Percentiles rank a stretch among this genome's conserved stretches.
These are phyloP conservation scores for Candida michaelii DNA, from an alignment of 805 yeast species.

Conservation along the genomic window DNA sequence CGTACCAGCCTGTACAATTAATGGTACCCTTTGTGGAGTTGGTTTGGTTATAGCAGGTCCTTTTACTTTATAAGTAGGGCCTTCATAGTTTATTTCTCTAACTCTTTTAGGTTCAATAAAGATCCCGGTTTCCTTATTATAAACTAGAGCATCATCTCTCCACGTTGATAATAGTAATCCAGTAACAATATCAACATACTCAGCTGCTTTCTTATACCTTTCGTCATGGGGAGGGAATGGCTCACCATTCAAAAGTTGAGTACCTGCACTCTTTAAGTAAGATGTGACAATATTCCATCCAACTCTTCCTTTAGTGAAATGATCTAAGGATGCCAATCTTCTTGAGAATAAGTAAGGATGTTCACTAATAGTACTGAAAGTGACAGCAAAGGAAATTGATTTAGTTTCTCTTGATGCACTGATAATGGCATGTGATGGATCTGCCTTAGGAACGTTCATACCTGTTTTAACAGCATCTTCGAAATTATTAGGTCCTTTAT, in stretches of 20 bases:
- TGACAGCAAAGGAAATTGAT: conserved; percentile 41
- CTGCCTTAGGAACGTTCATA: conserved; percentile 38
- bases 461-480: conserved; percentile 35
- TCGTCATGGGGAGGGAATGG: conserved; percentile 39
- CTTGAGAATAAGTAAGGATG: conserved; percentile 43
- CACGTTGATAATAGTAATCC: conserved; percentile 43
- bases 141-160: conserved; percentile 42
- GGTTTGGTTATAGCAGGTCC: conserved; percentile 45
- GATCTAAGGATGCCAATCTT: conserved; percentile 45
- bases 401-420: conserved; percentile 48
- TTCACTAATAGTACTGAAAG: conserved; percentile 44
- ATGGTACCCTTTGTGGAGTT: conserved; percentile 41
- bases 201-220: conserved; percentile 42
- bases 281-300: conserved; percentile 50
- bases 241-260: conserved; percentile 37
- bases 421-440: conserved; percentile 35
- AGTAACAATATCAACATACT: conserved; percentile 40
- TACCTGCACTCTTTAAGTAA: conserved; percentile 42
- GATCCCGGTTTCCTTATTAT: conserved; percentile 27
- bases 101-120: conserved; percentile 40
- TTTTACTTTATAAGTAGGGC: conserved; percentile 41
- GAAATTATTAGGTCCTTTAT: conserved; percentile 33
- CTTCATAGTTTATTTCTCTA: conserved; percentile 42
- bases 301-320: conserved; percentile 42
- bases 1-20: conserved; percentile 46